Evolutionary conservation across 2,329 filamentous ascomycete genomes (phyloP).

Genomic region (Didymellaceae sp.): DNA sequence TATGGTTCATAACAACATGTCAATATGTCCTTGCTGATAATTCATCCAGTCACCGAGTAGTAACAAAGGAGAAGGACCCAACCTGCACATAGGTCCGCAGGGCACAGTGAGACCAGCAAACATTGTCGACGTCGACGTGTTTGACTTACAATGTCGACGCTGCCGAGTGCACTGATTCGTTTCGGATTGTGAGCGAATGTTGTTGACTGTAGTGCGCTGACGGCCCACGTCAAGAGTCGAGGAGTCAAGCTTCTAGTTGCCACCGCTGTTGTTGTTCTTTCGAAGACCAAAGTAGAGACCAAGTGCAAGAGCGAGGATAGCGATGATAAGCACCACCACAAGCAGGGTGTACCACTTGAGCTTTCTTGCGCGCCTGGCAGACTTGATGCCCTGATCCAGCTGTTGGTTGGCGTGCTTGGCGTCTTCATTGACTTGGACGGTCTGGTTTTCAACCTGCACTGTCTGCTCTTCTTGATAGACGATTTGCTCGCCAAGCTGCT

Average conservation of each 20-base stretch:
- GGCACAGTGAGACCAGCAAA: not conserved
- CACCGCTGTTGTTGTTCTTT: slow-evolving; percentile 21
- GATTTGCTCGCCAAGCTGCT: slow-evolving; percentile 76
- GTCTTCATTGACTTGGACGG: slow-evolving; percentile 69
- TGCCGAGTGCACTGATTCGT: not conserved
- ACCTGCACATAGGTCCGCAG: not conserved
- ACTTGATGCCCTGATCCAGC: slow-evolving; percentile 70
- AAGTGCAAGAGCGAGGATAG: slow-evolving; percentile 57
- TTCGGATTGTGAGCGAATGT: not conserved
- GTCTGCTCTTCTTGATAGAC: slow-evolving; percentile 74
- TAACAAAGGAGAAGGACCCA: slow-evolving; percentile 3
- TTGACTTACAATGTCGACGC: not conserved
- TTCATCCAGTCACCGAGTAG: not conserved
- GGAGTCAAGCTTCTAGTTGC: not conserved
- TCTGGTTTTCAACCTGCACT: slow-evolving; percentile 67
- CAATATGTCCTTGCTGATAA: not conserved
- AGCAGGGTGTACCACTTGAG: slow-evolving; percentile 83
- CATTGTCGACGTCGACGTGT: not conserved
- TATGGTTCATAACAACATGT: slow-evolving; percentile 3
- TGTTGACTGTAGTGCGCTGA: not conserved
- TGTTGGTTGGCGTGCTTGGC: slow-evolving; percentile 73
- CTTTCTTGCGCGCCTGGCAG: slow-evolving; percentile 71
- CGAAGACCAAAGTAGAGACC: slow-evolving; percentile 57
- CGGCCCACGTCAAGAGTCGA: not conserved
- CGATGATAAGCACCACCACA: slow-evolving; percentile 58